Evolutionary conservation across 75 land plant genomes (phyloP), one percentile per base, ranked within the genome.

Genomic region (Selaginella moellendorffii): DNA sequence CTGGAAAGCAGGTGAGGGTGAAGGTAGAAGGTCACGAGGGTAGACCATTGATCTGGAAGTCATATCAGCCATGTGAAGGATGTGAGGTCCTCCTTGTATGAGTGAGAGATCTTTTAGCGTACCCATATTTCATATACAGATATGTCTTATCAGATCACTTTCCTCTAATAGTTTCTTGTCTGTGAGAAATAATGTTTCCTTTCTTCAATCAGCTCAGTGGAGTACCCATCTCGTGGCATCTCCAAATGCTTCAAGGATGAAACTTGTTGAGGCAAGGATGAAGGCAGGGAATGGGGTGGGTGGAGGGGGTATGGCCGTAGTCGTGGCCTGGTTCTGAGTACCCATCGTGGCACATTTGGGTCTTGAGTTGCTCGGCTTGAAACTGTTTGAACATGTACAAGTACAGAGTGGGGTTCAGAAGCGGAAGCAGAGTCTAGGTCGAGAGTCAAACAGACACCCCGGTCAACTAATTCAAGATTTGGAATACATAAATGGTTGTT

Each of bases 21-120:
- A 36, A 36, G 46, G 46, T 36, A 36, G 46, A 36, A 36, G 46
- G 46, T 36, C 46, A 36, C 46, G 46, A 36, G 46, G 46, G 46
- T 36, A 36, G 46, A 36, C 46, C 46, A 14, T 36, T 36, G 46
- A 36, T 36, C 46, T 14, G 46, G 46, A 36, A 36, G 46, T 36
- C 46, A 5, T 36, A 36, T 36, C 46, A 36, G 46, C 46, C 46
- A 5, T 36, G 46, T 36, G 46, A 36, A 36, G 46, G 46, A 36
- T 36, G 46, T 36, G 46, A 36, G 46, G 46, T 36, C 46, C 14
- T n/a, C 14, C 14, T 36, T 36, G 46, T 36, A 36, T 36, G 46
- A 36, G 46, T 36, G 46, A 36, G 10, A 36, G 46, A 14, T 36
- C 46, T 14, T 14, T 5, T 36, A 5, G 10, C 46, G 14, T 36